Evolutionary conservation across 148 eudicot species (phyloP), one percentile per base, ranked within the genome.

Genomic region (Vaccinium vitisidaea): DNA sequence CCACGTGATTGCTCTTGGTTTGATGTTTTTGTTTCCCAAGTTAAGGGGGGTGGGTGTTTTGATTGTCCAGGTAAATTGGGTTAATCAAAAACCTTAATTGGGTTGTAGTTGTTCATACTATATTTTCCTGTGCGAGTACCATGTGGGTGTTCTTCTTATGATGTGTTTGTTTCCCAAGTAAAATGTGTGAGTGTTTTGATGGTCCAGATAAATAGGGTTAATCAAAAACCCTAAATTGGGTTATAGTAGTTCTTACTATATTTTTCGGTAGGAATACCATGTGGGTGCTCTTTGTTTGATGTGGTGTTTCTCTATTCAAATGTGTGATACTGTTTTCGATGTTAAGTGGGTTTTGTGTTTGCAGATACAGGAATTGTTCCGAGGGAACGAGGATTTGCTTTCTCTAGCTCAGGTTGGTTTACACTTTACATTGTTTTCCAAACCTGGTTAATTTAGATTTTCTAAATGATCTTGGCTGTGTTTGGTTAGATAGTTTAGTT

Each of bases 361-460:
- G 84, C 94, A 97, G 98, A 94, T 97, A 87, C 99, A 97, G 87
- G 91, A 93, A 83, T 80, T 95, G 90, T 86, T 87, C 84, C 85
- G 97, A 90, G 90, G 91, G 86, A 87, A 86, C 78, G 93, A 94
- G 87, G 98, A 91, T 92, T 94, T 93, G 61, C 86, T 92, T 80
- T 97, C 99, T 53, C 89, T 97, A 50, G 99, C 98, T 88, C 99
- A 97, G 99, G 99, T 97, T 89, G 91, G 92, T 84, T 85, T 90
- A 71, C 83, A 56, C 82, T 87, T 79, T 74, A 80, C 83, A 46
- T 81, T 73, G 80, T 75, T 83, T 75, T 11, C 13, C 11, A 16
- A 25, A 54, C n/a, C 50, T 48, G 25, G 30, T 56, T 54, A 54
- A 58, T 48, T 74, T 32, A 56, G 11, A 23, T 61, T 23, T 55